Base-by-base conservation (phyloP, 2,329 filamentous ascomycete species). In the Trichothecium roseum region DNA sequence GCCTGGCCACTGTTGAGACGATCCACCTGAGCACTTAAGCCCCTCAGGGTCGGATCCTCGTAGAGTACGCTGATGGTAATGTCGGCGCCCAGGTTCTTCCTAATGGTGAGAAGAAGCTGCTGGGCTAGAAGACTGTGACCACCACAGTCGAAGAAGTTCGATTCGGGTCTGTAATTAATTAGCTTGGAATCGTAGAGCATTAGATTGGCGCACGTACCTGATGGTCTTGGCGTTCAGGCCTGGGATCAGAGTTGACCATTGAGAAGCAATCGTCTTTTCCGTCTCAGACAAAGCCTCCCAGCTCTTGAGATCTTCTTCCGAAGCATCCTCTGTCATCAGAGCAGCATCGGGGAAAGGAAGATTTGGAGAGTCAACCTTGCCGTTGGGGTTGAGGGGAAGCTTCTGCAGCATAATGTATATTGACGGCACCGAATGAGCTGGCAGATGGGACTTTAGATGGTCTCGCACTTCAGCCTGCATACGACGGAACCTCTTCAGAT, bases 261-360 rank as follows among this genome's bases (percentile, higher is more conserved):
- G 78, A 37, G 70, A 60, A 9, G 51, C 56, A 27, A 58, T 20
- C 5, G 38, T 74, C 38, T 71, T 61, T 30, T 61, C 53, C 3
- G 51, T 60, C 14, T 46, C 40, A 4, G 45, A 46, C 24, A 60
- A 36, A 1, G 47, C 26, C 14, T 73, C 72, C 40, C 76, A 77
- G 48, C 83, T 77, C 60, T 55, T 55, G 17, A 55, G 31, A 36
- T 59, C 55, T 35, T 57, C 55, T 9, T 55, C 54, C 0, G 54
- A 50, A 8, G 54, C 54, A 16, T 54, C 55, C 33, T 51, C 50
- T n/a, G 55, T 69, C 24, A 81, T 66, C 47, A 84, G 72, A 10
- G 74, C 73, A 17, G 76, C 76, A 55, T 89, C 84, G 1, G 84
- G 84, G 69, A 86, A 89, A 1, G 84, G 84, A 36, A 91, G 62